These are phyloP conservation scores for Epichloe gansuensis DNA, from an alignment of 2,329 filamentous ascomycete species.

Conservation along the genomic window DNA sequence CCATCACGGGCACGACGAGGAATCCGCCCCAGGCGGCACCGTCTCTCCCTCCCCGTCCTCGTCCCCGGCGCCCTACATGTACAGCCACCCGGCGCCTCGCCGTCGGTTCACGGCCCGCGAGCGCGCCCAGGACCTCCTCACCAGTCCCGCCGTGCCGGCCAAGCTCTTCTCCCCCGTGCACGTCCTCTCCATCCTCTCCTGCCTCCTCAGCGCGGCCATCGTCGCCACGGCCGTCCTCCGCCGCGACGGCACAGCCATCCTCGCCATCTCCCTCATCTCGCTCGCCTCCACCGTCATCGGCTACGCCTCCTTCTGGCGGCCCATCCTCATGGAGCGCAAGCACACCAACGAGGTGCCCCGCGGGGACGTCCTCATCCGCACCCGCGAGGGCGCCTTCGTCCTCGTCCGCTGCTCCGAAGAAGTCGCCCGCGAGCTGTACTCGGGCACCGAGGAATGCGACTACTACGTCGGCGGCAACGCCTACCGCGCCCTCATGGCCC, in stretches of 20 bases:
- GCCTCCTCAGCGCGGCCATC: slow-evolving; percentile 34
- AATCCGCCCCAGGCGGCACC: no score
- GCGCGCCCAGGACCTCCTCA: slow-evolving; percentile 29
- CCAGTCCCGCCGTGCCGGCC: slow-evolving; percentile 34
- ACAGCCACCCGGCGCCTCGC: slow-evolving; percentile 1
- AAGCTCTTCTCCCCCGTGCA: slow-evolving; percentile 39
- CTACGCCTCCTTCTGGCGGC: slow-evolving; percentile 44
- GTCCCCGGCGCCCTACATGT: neutral
- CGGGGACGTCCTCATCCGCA: slow-evolving; percentile 49
- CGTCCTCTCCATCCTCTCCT: slow-evolving; percentile 38
- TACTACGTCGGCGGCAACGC: slow-evolving; percentile 35
- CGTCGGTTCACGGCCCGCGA: slow-evolving; percentile 25
- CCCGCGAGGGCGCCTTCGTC: slow-evolving; percentile 46
- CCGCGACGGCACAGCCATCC: slow-evolving; percentile 21
- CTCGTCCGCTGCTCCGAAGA: slow-evolving; percentile 45
- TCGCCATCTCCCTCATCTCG: slow-evolving; percentile 38
- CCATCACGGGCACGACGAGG: no score
- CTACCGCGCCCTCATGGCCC: slow-evolving; percentile 41
- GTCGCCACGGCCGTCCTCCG: slow-evolving; percentile 29
- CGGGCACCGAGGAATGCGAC: slow-evolving; percentile 45
- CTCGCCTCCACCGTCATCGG: slow-evolving; percentile 40
- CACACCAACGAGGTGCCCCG: slow-evolving; percentile 34
- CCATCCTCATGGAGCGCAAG: slow-evolving; percentile 38
- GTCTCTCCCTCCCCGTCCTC: neutral
- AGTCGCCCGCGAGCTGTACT: slow-evolving; percentile 49